Percentiles rank a stretch among this genome's conserved stretches.
These are phyloP conservation scores for Boletus rex-veris DNA, from an alignment of 768 basidiomycete species.

Conservation along the genomic window DNA sequence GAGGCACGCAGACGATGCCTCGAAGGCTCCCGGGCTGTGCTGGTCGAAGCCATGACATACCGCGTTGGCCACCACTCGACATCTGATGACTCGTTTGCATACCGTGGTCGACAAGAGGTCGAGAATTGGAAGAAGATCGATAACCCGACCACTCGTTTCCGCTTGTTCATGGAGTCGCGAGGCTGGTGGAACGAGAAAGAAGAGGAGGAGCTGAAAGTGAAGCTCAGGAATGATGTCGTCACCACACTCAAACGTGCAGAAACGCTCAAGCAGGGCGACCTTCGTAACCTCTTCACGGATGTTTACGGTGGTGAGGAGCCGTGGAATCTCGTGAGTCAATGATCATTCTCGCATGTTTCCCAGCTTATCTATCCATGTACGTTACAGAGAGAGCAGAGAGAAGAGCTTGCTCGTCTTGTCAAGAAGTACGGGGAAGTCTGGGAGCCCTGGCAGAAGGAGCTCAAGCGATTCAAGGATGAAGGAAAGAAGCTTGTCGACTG, in stretches of 20 bases:
- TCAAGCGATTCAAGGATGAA: slow-evolving; percentile 69
- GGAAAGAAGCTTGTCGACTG: slow-evolving; percentile 54
- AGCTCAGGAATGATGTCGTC: slow-evolving; percentile 72
- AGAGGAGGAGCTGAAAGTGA: slow-evolving; percentile 67
- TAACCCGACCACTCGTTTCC: slow-evolving; percentile 81
- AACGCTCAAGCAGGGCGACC: slow-evolving; percentile 56
- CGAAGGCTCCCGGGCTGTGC: slow-evolving; percentile 75
- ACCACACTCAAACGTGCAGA: slow-evolving; percentile 77
- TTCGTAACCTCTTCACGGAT: slow-evolving; percentile 83
- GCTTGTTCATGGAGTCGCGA: slow-evolving; percentile 76
- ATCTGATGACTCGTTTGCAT: slow-evolving; percentile 94
- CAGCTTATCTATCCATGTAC: neutral
- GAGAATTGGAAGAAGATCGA: slow-evolving; percentile 90
- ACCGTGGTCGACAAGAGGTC: slow-evolving; percentile 84
- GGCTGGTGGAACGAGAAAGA: slow-evolving; percentile 82
- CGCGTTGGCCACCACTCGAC: slow-evolving; percentile 94
- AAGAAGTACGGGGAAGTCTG: slow-evolving; percentile 84
- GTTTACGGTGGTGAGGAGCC: slow-evolving; percentile 84
- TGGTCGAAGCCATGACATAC: slow-evolving; percentile 91
- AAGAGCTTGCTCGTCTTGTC: slow-evolving; percentile 68
- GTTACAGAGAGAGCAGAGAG: slow-evolving; percentile 73
- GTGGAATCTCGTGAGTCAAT: slow-evolving; percentile 72
- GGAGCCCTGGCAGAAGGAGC: slow-evolving; percentile 83
- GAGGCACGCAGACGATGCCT: slow-evolving; percentile 71
- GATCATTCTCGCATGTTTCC: neutral